Conservation (phyloP, 73 alveolate genomes). For the Urostyla sp. region DNA sequence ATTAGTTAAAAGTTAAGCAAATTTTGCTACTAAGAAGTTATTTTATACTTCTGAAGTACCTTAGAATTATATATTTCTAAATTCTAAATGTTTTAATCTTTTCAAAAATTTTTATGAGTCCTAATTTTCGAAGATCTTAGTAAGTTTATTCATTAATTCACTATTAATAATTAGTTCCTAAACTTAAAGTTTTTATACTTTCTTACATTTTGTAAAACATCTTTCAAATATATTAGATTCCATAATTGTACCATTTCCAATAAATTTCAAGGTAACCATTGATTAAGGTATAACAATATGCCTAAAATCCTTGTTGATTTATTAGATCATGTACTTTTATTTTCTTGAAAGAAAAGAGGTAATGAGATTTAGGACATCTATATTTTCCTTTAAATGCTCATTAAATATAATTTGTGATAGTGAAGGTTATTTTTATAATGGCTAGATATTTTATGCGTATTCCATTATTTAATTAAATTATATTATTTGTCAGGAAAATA, state of each 20-base stretch:
- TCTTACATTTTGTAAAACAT: slow-evolving; percentile 26
- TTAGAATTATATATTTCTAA: slow-evolving; percentile 11
- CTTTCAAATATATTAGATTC: background rate
- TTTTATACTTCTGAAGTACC: slow-evolving; percentile 22
- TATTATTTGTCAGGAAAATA: too few relatives aligned
- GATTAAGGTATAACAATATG: background rate
- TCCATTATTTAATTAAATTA: too few relatives aligned
- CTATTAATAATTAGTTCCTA: background rate
- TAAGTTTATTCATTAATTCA: background rate
- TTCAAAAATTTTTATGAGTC: background rate
- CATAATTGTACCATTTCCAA: background rate
- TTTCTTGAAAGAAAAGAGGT: slow-evolving; percentile 11
- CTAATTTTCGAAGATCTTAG: background rate
- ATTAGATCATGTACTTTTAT: slow-evolving; percentile 10
- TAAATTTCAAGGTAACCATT: slow-evolving; percentile 26
- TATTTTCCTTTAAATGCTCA: slow-evolving; percentile 19
- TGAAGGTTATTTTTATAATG: too few relatives aligned
- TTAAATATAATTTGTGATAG: too few relatives aligned
- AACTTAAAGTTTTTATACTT: slow-evolving; percentile 16
- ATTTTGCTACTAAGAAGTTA: slow-evolving; percentile 20
- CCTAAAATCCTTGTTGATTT: slow-evolving; percentile 30
- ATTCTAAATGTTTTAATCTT: slow-evolving; percentile 7
- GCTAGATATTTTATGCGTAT: too few relatives aligned
- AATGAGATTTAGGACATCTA: background rate
- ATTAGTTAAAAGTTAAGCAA: background rate